A percentile compares a stretch with the other conserved stretches of the same genome.
Evolutionary conservation across 2,329 filamentous ascomycete genomes (phyloP).

Genomic region (Claviceps sorghi): DNA sequence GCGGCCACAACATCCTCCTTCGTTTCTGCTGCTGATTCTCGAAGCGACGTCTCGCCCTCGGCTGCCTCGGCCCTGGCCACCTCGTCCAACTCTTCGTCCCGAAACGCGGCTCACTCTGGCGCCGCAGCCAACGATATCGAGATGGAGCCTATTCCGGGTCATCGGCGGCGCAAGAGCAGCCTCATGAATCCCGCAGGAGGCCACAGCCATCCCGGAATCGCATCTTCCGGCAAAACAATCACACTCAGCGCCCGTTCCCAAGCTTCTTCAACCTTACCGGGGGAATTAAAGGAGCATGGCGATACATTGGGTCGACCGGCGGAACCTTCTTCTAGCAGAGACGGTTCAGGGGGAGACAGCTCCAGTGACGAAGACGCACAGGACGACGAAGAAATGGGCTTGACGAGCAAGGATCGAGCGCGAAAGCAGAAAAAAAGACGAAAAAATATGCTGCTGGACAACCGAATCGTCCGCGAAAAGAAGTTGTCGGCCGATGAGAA

Average conservation of each 20-base stretch:
- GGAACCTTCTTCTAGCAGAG: conserved; percentile 9
- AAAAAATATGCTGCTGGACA: conserved; percentile 54
- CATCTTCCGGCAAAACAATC: conserved; percentile 9
- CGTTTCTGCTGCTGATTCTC: background rate
- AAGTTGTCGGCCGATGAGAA: conserved; percentile 56
- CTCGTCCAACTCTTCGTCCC: conserved; percentile 6
- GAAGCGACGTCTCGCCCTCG: conserved; percentile 1
- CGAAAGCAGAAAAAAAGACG: conserved; percentile 52
- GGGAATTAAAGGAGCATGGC: conserved; percentile 29
- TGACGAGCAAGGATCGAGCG: conserved; percentile 59
- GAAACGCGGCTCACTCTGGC: conserved; percentile 5
- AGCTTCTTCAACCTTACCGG: conserved; percentile 13
- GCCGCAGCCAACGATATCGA: conserved; percentile 30
- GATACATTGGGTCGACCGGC: conserved; percentile 7
- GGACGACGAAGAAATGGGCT: conserved; percentile 79
- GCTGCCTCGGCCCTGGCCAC: conserved; percentile 6
- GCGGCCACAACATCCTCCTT: background rate
- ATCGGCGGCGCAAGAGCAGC: conserved; percentile 42
- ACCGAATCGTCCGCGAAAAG: conserved; percentile 48
- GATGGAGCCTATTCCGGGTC: conserved; percentile 40
- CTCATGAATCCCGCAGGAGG: conserved; percentile 27
- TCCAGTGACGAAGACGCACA: conserved; percentile 59
- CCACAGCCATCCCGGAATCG: conserved; percentile 10
- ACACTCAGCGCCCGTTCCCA: conserved; percentile 5
- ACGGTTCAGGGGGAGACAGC: conserved; percentile 33